A percentile compares a stretch with the other conserved stretches of the same genome.
Evolutionary conservation across 768 basidiomycete genomes (phyloP).

Genomic region (Omphalotus guepiniiformis): DNA sequence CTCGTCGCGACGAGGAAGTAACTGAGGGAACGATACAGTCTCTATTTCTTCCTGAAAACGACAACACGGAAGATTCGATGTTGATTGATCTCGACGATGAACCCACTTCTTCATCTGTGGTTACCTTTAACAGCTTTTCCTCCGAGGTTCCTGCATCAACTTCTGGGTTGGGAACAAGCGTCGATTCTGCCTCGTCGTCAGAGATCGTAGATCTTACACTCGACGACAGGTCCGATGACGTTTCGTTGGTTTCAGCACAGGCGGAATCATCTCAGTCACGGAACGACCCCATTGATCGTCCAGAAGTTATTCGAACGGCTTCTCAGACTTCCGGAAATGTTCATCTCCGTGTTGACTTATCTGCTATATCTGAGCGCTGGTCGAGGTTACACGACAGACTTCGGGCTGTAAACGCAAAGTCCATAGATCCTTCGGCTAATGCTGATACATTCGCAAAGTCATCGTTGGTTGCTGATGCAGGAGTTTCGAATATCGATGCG

Average conservation of each 20-base stretch:
- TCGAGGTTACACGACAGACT: slow-evolving; percentile 6
- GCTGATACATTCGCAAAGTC: not conserved
- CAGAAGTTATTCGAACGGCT: slow-evolving; percentile 38
- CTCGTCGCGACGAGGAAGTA: not conserved
- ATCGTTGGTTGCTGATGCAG: slow-evolving; percentile 22
- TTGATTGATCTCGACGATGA: slow-evolving; percentile 12
- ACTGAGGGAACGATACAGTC: not conserved
- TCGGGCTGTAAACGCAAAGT: not conserved
- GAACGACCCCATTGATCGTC: slow-evolving; percentile 20
- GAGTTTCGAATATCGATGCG: slow-evolving; percentile 38
- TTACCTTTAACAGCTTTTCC: not conserved
- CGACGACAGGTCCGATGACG: slow-evolving; percentile 17
- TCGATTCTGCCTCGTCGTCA: not conserved
- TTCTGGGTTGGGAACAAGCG: not conserved
- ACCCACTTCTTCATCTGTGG: not conserved
- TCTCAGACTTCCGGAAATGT: slow-evolving; percentile 17
- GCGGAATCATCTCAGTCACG: slow-evolving; percentile 4
- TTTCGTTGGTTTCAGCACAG: slow-evolving; percentile 8
- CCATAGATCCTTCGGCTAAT: not conserved
- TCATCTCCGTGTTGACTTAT: slow-evolving; percentile 31
- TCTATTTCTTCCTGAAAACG: slow-evolving; percentile 6
- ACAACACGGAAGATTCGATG: slow-evolving; percentile 16
- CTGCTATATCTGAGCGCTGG: slow-evolving; percentile 24
- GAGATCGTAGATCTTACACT: slow-evolving; percentile 19
- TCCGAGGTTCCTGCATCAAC: not conserved